Evolutionary conservation across 1,284 basidiomycete genomes (phyloP), one percentile per base, ranked within the genome.

Genomic region (Ustilago esculenta): DNA sequence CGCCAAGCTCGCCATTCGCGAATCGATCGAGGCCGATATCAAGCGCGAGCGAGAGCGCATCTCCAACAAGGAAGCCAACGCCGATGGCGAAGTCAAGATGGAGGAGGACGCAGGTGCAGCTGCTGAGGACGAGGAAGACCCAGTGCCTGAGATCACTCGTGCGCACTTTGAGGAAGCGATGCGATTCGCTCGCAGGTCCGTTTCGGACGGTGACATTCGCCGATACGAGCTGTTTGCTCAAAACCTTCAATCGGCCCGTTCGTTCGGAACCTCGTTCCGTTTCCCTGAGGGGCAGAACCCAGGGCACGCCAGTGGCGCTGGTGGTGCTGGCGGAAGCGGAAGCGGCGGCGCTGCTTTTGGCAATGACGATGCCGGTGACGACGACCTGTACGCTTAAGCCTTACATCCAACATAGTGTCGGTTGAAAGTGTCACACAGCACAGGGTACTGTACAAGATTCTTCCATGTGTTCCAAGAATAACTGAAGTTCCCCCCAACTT

Each of bases 1-100:
- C 10, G 95, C 94, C 64, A 99, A 99, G 86, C 86, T 98, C 44
- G 93, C 93, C 2, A 96, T 99, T 81, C 88, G 96, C 37, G 92
- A 91, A 82, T 91, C 89, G 68, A 99, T 99, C 79, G 94, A 98
- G 81, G 85, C 91, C 6, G 96, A 98, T 83, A 91, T 98, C 80
- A 86, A 90, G 73, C 85, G 82, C 63, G 87, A 89, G 45, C 86
- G 91, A 48, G 96, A 94, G 83, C 61, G 68, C 30, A 37, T 48
- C 12, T 54, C 61, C 8, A 47, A 51, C 43, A 71, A 75, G 61
- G 68, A 60, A 34, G 61, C 67, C 33, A 55, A 52, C 24, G 60
- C 64, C 29, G 67, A 48, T 4, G 76, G 61, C 24, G 77, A 78
- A 39, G 68, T 68, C 48, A 90, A 88, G 84, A 88, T 86, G 83